Evolutionary conservation across 495 filamentous ascomycete species (phyloP), one percentile per base, ranked within the genome.

Genomic region (Lasiosphaeria hispida): DNA sequence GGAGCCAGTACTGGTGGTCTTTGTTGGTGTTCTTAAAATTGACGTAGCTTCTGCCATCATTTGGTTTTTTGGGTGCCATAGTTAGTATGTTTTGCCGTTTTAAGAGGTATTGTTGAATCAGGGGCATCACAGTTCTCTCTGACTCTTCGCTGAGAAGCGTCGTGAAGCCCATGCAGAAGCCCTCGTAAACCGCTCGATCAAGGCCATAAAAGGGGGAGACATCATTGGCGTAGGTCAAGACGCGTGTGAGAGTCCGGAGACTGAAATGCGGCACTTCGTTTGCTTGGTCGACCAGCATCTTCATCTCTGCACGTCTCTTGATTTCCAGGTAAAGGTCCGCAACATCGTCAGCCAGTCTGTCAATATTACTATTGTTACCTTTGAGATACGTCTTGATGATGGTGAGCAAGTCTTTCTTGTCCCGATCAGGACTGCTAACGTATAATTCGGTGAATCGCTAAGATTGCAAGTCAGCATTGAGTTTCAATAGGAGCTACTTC

Each of bases 141-240:
- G 93, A 97, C 19, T 86, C 81, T 65, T 81, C 77, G 63, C 92
- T 84, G 14, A 99, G 77, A 17, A 95, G 78, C 0, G 95, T 97
- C 37, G 95, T 74, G 60, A 97, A 99, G 58, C 91, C 91, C 95
- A 99, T 97, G n/a, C 88, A 92, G 69, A 97, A 97, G 0, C 95
- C 95, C 74, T 99, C 95, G 63, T 88, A 96, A 7, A 97, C 72
- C 23, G 92, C 88, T 60, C 95, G 76, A 7, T 94, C 85, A 35
- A 97, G 74, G n/a, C 90, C 91, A 73, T 96, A 97, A 4, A 88
- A 80, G 3, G 92, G 84, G 0, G 87, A 83, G 60, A 96, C 89
- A 54, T 95, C 88, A 59, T 83, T 81, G 39, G 91, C 90, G 71
- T 96, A 97, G 11, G 84, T 86, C 43, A 99, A 74, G 3, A 92